Evolutionary conservation across 2,329 filamentous ascomycete genomes (phyloP), one percentile per base, ranked within the genome.

Genomic region (Magnaporthales sp.): DNA sequence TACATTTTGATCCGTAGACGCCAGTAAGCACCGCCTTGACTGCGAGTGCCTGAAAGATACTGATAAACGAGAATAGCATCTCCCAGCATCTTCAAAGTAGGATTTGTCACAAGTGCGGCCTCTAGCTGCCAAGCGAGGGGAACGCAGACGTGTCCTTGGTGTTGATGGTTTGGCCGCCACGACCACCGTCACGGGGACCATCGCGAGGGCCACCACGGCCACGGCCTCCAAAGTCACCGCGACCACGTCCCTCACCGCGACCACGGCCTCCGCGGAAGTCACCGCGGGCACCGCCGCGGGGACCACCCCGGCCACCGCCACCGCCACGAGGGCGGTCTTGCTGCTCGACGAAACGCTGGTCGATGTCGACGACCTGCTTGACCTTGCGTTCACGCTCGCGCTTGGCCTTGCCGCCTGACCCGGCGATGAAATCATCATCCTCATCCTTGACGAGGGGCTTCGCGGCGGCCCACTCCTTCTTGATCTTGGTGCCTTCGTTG

Each of bases 381-480:
- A 91, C 86, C 87, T 95, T 95, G 83, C 91, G 90, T 84, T 94
- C 90, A 77, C 92, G 92, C 83, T 94, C 88, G 77, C 91, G 91
- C 83, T 86, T 84, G 78, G 87, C 80, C 89, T 97, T 97, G 81
- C 89, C 90, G 70, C 83, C 84, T 71, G 84, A 79, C 73, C 85
- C 88, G 74, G 90, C 81, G 76, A 97, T 90, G 86, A 91, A 97
- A 73, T 90, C 88, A 74, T 92, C 88, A 66, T 86, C 85, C 13
- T 87, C 85, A 24, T 87, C 82, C 79, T 90, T 89, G 76, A 80
- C 77, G 67, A 91, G 81, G 68, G 84, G 76, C 84, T 93, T 96
- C 77, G 92, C 93, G 74, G 86, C 84, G 75, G 91, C 91, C 91
- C 93, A 97, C 86, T 97, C 95, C 87, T 95, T 94, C 84, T 93